Evolutionary conservation across 176 grass and related monocot genomes (phyloP), one percentile per base, ranked within the genome.

Genomic region (Canna indica): DNA sequence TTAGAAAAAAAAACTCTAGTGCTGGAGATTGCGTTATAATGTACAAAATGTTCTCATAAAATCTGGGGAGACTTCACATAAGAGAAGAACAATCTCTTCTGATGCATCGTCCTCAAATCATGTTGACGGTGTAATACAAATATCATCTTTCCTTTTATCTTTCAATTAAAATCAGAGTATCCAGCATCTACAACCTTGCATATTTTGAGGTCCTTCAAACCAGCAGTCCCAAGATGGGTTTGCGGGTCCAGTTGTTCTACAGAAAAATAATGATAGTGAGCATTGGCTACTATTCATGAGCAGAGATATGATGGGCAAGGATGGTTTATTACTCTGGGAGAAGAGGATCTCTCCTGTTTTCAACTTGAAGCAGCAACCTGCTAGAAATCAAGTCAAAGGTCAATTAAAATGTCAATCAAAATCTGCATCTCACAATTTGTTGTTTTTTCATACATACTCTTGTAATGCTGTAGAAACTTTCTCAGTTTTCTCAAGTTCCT

Each of bases 191-290:
- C 91, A 95, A 35, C 61, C 76, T 47, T 60, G 73, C 44, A 83
- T 81, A 76, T 95, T 80, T 73, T 91, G 82, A 13, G 87, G 87
- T 48, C 87, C 82, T 85, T 95, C 91, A 68, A 95, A 91, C 91
- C 87, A 95, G 68, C 82, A 79, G 48, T 95, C 91, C 91, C 91
- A 95, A 5, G 74, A 82, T 63, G 77, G 70, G 45, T 46, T 82
- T 39, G 73, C 77, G 48, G 80, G 78, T 53, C 88, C 91, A 22
- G 13, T 84, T 47, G 85, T 91, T 82, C 91, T 95, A 78, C 72
- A 46, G 54, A 67, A 32, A 39, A 68, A 67, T 32, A 67, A 6
- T 36, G 32, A 45, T 2, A 18, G 5, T 58, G 35, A 39, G 59
- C 4, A 27, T 73, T 28, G 5, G 6, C n/a, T 50, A 32, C 54